These are phyloP conservation scores for Coffea eugenioides DNA, from an alignment of 257 asterid genomes.

Conservation along the genomic window DNA sequence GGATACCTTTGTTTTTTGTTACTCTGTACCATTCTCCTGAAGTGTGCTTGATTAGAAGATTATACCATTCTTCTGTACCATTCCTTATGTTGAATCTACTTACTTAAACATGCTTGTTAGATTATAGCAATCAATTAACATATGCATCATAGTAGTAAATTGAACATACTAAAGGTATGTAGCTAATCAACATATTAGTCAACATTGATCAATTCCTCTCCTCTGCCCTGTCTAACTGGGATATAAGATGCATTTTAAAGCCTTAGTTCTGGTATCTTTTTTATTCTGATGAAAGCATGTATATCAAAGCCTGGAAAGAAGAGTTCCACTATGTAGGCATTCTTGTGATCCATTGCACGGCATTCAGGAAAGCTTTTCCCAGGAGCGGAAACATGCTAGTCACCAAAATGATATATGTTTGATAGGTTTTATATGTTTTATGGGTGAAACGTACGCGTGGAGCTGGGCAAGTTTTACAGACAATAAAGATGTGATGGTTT, in stretches of 20 bases:
- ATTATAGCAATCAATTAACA: neutral
- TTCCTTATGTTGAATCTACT: neutral
- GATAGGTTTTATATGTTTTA: neutral
- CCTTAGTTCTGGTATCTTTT: neutral
- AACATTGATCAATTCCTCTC: neutral
- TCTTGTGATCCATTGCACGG: neutral
- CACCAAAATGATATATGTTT: neutral
- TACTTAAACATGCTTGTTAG: neutral
- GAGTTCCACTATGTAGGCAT: neutral
- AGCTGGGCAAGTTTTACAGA: too few species aligned
- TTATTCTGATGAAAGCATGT: neutral
- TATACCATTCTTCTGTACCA: too few species aligned
- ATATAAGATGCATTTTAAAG: neutral
- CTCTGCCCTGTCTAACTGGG: neutral
- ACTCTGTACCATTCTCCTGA: neutral
- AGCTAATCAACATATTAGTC: neutral
- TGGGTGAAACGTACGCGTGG: neutral
- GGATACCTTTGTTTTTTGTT: neutral
- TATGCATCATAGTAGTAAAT: neutral
- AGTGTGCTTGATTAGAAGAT: neutral
- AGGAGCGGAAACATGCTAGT: neutral
- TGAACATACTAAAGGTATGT: neutral
- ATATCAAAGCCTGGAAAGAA: neutral
- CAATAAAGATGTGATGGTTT: neutral
- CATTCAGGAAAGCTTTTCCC: neutral